Evolutionary conservation across 2,329 filamentous ascomycete genomes (phyloP).

Genomic region (Penicillium hesseltinei): DNA sequence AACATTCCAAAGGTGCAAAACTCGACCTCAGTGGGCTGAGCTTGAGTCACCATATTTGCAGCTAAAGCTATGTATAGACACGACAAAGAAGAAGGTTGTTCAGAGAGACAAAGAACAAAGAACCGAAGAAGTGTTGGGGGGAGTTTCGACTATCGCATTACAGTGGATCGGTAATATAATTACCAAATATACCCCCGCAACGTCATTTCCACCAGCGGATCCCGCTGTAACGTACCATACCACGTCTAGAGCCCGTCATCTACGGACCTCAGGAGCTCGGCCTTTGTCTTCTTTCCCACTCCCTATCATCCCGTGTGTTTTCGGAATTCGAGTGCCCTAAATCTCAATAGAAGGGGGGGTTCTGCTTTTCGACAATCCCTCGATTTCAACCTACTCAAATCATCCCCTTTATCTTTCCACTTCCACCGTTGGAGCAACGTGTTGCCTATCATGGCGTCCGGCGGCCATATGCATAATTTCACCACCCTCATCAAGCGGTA

Average conservation of each 20-base stretch:
- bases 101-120: neutral
- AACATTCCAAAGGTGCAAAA: conserved; percentile 64
- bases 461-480: conserved; percentile 88
- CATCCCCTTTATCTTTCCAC: neutral
- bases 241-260: conserved; percentile 16
- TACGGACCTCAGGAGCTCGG: conserved; percentile 21
- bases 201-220: conserved; percentile 6
- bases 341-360: neutral
- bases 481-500: conserved; percentile 98
- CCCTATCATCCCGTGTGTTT: conserved; percentile 1
- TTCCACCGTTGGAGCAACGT: conserved; percentile 20
- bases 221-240: conserved; percentile 11
- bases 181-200: conserved; percentile 17
- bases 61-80: conserved; percentile 15
- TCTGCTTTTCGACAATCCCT: neutral
- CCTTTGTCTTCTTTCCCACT: conserved; percentile 11
- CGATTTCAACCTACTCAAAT: neutral
- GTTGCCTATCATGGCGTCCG: conserved; percentile 59
- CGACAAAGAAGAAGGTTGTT: neutral
- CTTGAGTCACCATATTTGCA: neutral
- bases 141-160: conserved; percentile 9
- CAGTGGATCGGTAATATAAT: conserved; percentile 16
- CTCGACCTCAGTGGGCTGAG: conserved; percentile 40
- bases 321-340: neutral
- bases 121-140: neutral